These are phyloP conservation scores for Cairneyella variabilis DNA, from an alignment of 495 filamentous ascomycete species.

Conservation along the genomic window DNA sequence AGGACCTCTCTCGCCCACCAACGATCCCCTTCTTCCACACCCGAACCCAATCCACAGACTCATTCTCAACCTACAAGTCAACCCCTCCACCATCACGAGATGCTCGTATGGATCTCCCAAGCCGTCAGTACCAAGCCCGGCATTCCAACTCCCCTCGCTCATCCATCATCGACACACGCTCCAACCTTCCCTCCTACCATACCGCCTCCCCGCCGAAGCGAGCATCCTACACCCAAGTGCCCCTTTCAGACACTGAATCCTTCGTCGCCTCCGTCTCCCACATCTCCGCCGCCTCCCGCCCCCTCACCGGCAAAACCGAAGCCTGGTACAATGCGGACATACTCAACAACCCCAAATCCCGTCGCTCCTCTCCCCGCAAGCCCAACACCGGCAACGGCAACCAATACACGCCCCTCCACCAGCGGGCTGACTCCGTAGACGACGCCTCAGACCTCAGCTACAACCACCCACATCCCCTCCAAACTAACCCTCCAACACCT, in stretches of 20 bases:
- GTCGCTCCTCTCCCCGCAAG: slow-evolving; percentile 42
- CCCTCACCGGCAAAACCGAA: too few species aligned
- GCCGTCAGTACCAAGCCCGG: slow-evolving; percentile 43
- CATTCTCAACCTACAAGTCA: slow-evolving; percentile 41
- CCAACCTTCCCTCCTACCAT: slow-evolving; percentile 39
- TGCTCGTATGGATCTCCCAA: slow-evolving; percentile 47
- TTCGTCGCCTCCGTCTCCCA: not conserved
- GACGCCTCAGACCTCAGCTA: slow-evolving; percentile 13
- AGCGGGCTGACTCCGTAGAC: slow-evolving; percentile 45
- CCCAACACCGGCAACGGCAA: slow-evolving; percentile 26
- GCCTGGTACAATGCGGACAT: slow-evolving; percentile 53
- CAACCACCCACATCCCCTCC: slow-evolving; percentile 40
- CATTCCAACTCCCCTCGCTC: slow-evolving; percentile 38
- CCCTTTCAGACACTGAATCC: slow-evolving; percentile 14
- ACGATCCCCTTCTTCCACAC: slow-evolving; percentile 76
- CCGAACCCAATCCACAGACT: slow-evolving; percentile 52
- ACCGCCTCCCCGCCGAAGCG: slow-evolving; percentile 31
- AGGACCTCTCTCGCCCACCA: slow-evolving; percentile 55
- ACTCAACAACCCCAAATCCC: slow-evolving; percentile 47
- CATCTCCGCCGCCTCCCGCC: not conserved
- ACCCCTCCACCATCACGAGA: slow-evolving; percentile 37
- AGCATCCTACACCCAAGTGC: slow-evolving; percentile 28
- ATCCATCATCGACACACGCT: slow-evolving; percentile 30
- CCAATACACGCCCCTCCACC: slow-evolving; percentile 42
- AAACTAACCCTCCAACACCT: slow-evolving; percentile 35